Evolutionary conservation across 2,329 filamentous ascomycete species (phyloP).

Genomic region (Claviceps cyperi): DNA sequence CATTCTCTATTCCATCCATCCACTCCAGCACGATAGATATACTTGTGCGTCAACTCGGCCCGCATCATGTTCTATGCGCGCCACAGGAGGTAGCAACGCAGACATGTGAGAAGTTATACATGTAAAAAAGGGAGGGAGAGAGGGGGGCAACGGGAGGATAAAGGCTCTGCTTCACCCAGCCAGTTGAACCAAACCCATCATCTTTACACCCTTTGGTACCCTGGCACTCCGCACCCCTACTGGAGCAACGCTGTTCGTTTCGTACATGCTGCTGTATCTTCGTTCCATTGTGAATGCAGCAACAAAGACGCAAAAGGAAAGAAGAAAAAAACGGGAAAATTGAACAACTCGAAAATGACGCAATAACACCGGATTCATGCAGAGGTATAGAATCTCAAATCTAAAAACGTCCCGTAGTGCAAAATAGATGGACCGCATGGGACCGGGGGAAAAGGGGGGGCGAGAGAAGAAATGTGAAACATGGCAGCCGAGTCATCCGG

Average conservation of each 20-base stretch:
- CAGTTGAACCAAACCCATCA: background rate
- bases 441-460: background rate
- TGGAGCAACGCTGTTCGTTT: background rate
- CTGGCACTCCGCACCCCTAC: background rate
- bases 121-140: too few species aligned
- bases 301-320: background rate
- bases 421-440: slow-evolving; percentile 5
- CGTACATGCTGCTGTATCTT: background rate
- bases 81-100: too few species aligned
- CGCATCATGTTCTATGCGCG: too few species aligned
- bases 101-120: too few species aligned
- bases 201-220: background rate
- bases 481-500: background rate
- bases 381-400: slow-evolving; percentile 12
- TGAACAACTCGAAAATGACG: slow-evolving; percentile 10
- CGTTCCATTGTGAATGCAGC: background rate
- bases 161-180: too few species aligned
- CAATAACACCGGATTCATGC: slow-evolving; percentile 13
- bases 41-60: too few species aligned
- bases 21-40: too few species aligned
- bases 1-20: too few species aligned
- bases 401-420: slow-evolving; percentile 9
- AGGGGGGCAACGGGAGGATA: too few species aligned
- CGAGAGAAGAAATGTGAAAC: slow-evolving; percentile 1
- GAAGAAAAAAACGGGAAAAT: background rate